Conservation (phyloP, 1,284 basidiomycete species). For the Leucoagaricus sp. region DNA sequence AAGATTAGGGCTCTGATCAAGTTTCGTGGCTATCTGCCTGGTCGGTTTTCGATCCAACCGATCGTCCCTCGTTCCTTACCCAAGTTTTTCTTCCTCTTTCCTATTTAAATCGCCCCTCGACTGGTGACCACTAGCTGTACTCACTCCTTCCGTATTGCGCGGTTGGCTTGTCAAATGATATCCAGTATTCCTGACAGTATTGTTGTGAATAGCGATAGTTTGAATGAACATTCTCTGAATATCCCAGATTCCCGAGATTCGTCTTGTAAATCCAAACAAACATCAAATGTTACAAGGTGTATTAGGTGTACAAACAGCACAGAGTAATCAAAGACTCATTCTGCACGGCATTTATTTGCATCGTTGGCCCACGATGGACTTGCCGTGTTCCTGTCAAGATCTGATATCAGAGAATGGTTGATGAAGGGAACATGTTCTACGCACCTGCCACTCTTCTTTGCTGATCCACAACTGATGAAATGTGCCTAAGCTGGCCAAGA, state of each 20-base stretch:
- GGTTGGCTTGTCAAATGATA: conserved; percentile 12
- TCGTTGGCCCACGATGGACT: conserved; percentile 73
- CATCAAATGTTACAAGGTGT: background rate
- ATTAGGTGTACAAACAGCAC: background rate
- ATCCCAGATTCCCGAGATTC: background rate
- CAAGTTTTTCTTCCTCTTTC: background rate
- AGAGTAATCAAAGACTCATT: background rate
- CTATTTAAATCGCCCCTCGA: conserved; percentile 11
- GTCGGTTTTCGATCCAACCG: background rate
- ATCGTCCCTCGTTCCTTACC: conserved; percentile 9
- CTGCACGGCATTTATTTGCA: conserved; percentile 63
- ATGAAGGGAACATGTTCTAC: conserved; percentile 25
- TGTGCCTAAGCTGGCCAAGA: conserved; percentile 89
- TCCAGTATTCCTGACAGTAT: background rate
- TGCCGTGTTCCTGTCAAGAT: conserved; percentile 69
- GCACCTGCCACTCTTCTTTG: conserved; percentile 86
- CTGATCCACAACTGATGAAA: conserved; percentile 98
- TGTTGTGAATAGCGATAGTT: conserved; percentile 7
- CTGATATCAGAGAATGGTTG: background rate
- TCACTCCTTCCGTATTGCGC: background rate
- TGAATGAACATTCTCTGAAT: conserved; percentile 9
- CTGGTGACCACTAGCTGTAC: conserved; percentile 12
- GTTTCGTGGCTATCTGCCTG: conserved; percentile 1
- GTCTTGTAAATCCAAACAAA: background rate
- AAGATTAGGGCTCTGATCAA: conserved; percentile 5